Evolutionary conservation across 805 yeast genomes (phyloP).

Genomic region (Zygosaccharomyces lentus): DNA sequence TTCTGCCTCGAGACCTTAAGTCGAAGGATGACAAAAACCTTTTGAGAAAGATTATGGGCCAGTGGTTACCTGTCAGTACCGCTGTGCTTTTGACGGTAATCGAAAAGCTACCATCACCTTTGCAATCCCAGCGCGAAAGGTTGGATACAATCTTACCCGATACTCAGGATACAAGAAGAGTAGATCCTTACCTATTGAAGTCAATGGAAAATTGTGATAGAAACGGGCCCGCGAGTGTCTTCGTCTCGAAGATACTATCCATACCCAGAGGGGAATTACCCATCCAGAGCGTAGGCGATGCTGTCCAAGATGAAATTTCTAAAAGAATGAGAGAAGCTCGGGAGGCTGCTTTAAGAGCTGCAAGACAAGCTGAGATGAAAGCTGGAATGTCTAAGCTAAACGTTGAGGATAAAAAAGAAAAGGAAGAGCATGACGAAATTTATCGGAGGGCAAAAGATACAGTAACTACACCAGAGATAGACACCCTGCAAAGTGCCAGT

Average conservation of each 20-base stretch:
- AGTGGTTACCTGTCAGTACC: slow-evolving; percentile 91
- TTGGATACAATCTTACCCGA: slow-evolving; percentile 62
- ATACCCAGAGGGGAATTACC: slow-evolving; percentile 82
- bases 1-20: slow-evolving; percentile 69
- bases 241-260: slow-evolving; percentile 84
- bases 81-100: slow-evolving; percentile 81
- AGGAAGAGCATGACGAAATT: slow-evolving; percentile 15
- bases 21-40: slow-evolving; percentile 70
- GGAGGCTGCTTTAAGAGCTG: slow-evolving; percentile 63
- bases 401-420: slow-evolving; percentile 15
- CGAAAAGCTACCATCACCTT: slow-evolving; percentile 81
- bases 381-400: slow-evolving; percentile 26
- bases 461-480: slow-evolving; percentile 25
- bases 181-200: slow-evolving; percentile 46
- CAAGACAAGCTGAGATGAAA: slow-evolving; percentile 45
- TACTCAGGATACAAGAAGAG: slow-evolving; percentile 33
- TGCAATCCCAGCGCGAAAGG: slow-evolving; percentile 66
- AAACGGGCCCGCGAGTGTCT: slow-evolving; percentile 65
- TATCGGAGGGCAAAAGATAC: slow-evolving; percentile 30
- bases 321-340: slow-evolving; percentile 64
- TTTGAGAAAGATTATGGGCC: slow-evolving; percentile 67
- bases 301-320: slow-evolving; percentile 52
- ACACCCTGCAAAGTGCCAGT: neutral
- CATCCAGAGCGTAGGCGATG: slow-evolving; percentile 39
- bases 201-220: slow-evolving; percentile 66